Evolutionary conservation across 2,329 filamentous ascomycete genomes (phyloP).

Genomic region (Fusarium subtropicale): DNA sequence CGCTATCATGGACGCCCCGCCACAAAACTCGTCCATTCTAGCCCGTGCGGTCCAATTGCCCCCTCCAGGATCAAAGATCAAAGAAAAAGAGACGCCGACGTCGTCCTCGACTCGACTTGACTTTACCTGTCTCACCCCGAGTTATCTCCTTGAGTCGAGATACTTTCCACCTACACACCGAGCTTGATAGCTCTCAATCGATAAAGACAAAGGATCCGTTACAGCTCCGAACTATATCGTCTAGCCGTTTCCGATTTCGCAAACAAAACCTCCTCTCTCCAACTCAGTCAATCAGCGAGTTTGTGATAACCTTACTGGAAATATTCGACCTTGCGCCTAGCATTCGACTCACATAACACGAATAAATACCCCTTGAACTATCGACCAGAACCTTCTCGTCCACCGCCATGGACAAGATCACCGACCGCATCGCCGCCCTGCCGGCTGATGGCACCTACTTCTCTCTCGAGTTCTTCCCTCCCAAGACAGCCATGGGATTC

Average conservation of each 20-base stretch:
- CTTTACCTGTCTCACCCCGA: conserved; percentile 25
- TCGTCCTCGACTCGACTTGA: conserved; percentile 15
- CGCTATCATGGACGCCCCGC: conserved; percentile 46
- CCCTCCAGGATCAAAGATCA: conserved; percentile 33
- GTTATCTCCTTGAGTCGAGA: conserved; percentile 36
- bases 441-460: conserved; percentile 86
- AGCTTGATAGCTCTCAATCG: conserved; percentile 5
- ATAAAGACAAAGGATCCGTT: conserved; percentile 17
- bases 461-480: conserved; percentile 99
- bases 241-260: conserved; percentile 10
- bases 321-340: conserved; percentile 24
- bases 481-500: conserved; percentile 96
- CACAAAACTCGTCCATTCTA: conserved; percentile 43
- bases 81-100: conserved; percentile 18
- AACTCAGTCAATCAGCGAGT: neutral
- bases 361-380: neutral
- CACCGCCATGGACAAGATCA: conserved; percentile 82
- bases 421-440: conserved; percentile 92
- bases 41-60: neutral
- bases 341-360: neutral
- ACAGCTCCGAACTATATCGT: neutral
- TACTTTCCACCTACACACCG: neutral
- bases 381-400: neutral
- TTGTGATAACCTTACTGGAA: conserved; percentile 19
- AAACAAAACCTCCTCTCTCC: conserved; percentile 3